Evolutionary conservation across 352 stramenopile species (phyloP).

Genomic region (Globisporangium uncinulatum): DNA sequence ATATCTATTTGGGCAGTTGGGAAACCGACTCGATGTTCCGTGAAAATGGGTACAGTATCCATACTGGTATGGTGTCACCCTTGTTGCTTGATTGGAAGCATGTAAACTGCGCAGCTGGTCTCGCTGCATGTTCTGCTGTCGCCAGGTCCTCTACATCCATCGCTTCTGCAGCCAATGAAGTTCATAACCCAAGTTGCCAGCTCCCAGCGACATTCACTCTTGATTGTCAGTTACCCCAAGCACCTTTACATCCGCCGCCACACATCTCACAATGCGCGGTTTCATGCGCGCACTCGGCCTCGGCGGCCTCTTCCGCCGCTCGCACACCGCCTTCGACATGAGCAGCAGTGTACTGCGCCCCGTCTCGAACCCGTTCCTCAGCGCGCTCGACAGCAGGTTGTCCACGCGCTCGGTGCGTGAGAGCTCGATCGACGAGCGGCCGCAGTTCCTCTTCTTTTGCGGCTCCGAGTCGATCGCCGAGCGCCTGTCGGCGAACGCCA

Average conservation of each 20-base stretch:
- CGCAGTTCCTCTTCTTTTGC: conserved; percentile 77
- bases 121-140: neutral
- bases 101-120: conserved; percentile 1
- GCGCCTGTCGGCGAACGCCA: conserved; percentile 9
- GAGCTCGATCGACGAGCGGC: conserved; percentile 41
- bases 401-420: conserved; percentile 1
- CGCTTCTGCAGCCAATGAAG: neutral
- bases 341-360: conserved; percentile 23
- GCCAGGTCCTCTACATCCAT: neutral
- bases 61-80: neutral
- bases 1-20: neutral
- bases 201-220: conserved; percentile 17
- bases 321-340: conserved; percentile 6
- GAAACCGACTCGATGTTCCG: neutral
- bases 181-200: conserved; percentile 30
- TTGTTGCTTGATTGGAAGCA: too few relatives aligned
- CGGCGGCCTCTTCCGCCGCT: conserved; percentile 40
- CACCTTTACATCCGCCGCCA: conserved; percentile 4
- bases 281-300: conserved; percentile 68
- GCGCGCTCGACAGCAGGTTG: conserved; percentile 5
- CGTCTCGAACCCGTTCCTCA: conserved; percentile 20
- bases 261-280: conserved; percentile 40
- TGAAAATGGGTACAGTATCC: neutral
- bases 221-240: neutral
- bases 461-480: conserved; percentile 36